Percentiles rank a stretch among this genome's conserved stretches.
phyloP scores from a whole-genome alignment of 225 moss, liverwort and hornwort genomes.

The Pseudisothecium myosuroides region DNA sequence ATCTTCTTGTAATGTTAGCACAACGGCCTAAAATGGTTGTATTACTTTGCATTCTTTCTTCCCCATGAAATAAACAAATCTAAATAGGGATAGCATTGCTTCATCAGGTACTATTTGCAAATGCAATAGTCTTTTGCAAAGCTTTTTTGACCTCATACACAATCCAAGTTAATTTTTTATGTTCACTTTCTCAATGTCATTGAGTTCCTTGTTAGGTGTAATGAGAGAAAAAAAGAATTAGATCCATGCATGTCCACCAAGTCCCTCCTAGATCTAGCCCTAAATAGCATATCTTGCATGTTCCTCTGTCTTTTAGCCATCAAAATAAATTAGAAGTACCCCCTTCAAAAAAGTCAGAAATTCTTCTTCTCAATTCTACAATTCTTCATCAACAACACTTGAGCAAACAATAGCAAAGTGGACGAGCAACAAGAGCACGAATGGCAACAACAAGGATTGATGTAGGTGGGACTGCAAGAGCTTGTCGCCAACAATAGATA shows the following conservation, averaged over 20 bases:
- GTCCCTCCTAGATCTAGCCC: too few relatives aligned
- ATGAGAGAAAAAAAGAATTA: too few relatives aligned
- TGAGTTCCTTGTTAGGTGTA: too few relatives aligned
- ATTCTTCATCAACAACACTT: background rate
- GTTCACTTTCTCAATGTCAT: too few relatives aligned
- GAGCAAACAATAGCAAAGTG: background rate
- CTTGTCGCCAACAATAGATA: accelerated
- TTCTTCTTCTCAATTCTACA: accelerated
- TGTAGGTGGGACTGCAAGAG: accelerated
- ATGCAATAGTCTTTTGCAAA: background rate
- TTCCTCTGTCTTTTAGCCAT: too few relatives aligned
- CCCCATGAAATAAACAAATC: accelerated
- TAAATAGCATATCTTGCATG: too few relatives aligned
- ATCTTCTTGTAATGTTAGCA: background rate
- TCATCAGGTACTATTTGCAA: accelerated
- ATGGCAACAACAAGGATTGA: background rate
- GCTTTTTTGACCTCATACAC: background rate
- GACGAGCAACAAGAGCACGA: accelerated
- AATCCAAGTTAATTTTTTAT: too few relatives aligned
- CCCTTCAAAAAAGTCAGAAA: too few relatives aligned
- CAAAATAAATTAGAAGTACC: too few relatives aligned
- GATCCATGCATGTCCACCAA: too few relatives aligned
- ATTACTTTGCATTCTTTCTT: accelerated
- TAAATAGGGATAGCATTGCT: background rate
- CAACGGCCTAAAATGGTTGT: accelerated